Evolutionary conservation across 129 eudicot species (phyloP).

Genomic region (Pseudognaphalium luteoalbum): DNA sequence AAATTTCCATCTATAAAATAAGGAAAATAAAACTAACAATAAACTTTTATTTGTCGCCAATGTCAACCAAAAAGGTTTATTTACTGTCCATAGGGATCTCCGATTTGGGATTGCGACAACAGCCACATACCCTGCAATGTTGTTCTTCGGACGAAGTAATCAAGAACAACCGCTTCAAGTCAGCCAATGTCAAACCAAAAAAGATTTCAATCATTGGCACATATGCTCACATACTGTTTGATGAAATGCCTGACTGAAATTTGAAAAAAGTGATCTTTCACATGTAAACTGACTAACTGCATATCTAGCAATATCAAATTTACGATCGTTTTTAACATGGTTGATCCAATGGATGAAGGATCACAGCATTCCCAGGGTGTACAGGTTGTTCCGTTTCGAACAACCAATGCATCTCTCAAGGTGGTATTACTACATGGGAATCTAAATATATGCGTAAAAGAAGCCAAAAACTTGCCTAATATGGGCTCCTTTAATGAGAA

Average conservation of each 20-base stretch:
- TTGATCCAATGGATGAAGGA: constrained; percentile 8
- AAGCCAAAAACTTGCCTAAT: neutral
- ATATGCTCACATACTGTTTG: neutral
- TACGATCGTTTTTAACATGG: neutral
- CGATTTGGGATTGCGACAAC: neutral
- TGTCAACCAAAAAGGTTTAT: neutral
- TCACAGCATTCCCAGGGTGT: constrained; percentile 18
- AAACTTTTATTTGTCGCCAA: neutral
- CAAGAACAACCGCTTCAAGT: constrained; percentile 15
- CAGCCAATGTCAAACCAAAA: neutral
- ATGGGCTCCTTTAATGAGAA: neutral
- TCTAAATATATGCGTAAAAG: neutral
- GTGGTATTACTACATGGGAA: constrained; percentile 9
- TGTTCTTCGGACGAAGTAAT: constrained; percentile 6
- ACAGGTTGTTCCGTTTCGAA: constrained; percentile 10
- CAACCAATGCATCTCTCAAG: neutral
- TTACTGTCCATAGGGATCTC: constrained; percentile 14
- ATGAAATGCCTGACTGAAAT: neutral
- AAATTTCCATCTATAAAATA: no score
- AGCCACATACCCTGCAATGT: neutral
- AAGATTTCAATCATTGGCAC: constrained; percentile 1
- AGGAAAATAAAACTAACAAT: neutral
- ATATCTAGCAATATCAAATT: neutral
- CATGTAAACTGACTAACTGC: neutral
- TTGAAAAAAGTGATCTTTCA: neutral